Evolutionary conservation across 768 basidiomycete species (phyloP).

Genomic region (Xanthoconium purpureum): DNA sequence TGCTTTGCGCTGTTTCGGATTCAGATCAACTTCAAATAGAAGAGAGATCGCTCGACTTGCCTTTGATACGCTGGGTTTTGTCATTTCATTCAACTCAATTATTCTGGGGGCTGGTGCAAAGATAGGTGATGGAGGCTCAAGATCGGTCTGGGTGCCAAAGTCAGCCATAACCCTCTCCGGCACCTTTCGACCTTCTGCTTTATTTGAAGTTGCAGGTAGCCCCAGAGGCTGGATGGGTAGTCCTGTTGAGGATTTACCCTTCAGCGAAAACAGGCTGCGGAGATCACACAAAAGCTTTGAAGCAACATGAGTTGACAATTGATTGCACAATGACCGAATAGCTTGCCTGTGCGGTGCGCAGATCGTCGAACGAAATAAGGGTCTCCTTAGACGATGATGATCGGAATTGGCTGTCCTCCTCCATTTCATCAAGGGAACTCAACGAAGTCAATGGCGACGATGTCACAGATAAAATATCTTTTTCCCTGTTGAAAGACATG

Average conservation of each 20-base stretch:
- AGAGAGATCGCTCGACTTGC: background rate
- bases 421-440: constrained; percentile 65
- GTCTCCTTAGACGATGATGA: constrained; percentile 22
- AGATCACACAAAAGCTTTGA: constrained; percentile 42
- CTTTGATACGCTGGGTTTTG: constrained; percentile 21
- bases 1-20: constrained; percentile 29
- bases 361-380: constrained; percentile 43
- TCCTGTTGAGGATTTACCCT: constrained; percentile 4
- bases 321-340: background rate
- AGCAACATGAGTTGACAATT: constrained; percentile 8
- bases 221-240: background rate
- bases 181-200: background rate
- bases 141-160: constrained; percentile 29
- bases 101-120: constrained; percentile 9
- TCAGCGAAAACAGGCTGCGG: constrained; percentile 20
- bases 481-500: constrained; percentile 13
- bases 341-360: constrained; percentile 59
- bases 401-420: constrained; percentile 31
- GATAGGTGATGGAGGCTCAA: constrained; percentile 10
- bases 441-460: constrained; percentile 75
- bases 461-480: constrained; percentile 44
- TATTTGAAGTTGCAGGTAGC: background rate
- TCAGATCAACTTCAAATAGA: constrained; percentile 1
- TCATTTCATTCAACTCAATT: constrained; percentile 20
- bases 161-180: constrained; percentile 21